Conservation (phyloP, 176 grass and related monocot genomes). For the Ensete glaucum region DNA sequence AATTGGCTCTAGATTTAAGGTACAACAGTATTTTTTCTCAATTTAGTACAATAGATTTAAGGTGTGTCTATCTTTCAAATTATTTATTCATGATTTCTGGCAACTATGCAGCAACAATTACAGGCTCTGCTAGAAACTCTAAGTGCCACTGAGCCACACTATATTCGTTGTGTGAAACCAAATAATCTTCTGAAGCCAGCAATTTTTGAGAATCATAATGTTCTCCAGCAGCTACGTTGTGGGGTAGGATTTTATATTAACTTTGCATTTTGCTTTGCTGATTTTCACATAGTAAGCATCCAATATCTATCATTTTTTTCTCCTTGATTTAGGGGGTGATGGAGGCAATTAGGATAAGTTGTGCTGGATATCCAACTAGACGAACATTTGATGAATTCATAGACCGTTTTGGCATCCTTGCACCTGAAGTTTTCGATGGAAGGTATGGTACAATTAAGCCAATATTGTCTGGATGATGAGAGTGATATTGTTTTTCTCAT, state of each 20-base stretch:
- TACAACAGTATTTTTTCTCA: slow-evolving; percentile 19
- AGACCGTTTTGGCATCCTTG: slow-evolving; percentile 92
- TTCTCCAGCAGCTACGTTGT: slow-evolving; percentile 96
- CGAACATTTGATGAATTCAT: slow-evolving; percentile 86
- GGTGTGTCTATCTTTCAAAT: not conserved
- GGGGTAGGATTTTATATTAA: slow-evolving; percentile 51
- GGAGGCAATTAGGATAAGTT: slow-evolving; percentile 98
- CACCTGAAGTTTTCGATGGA: slow-evolving; percentile 75
- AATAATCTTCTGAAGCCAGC: slow-evolving; percentile 92
- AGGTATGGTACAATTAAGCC: slow-evolving; percentile 37
- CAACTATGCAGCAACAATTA: slow-evolving; percentile 82
- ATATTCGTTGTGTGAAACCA: slow-evolving; percentile 97
- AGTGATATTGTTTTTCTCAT: not conserved
- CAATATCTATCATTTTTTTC: slow-evolving; percentile 23
- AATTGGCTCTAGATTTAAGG: slow-evolving; percentile 90
- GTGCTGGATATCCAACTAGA: slow-evolving; percentile 94
- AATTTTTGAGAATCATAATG: slow-evolving; percentile 88
- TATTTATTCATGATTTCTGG: slow-evolving; percentile 17
- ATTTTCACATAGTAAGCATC: not conserved
- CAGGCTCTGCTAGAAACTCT: slow-evolving; percentile 86
- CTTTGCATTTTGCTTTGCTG: not conserved
- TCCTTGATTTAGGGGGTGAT: slow-evolving; percentile 68
- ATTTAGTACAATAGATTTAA: not conserved
- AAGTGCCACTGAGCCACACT: slow-evolving; percentile 89
- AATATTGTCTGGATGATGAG: not conserved